These are phyloP conservation scores for Fusarium aywerte DNA, from an alignment of 2,329 filamentous ascomycete species.

Conservation along the genomic window DNA sequence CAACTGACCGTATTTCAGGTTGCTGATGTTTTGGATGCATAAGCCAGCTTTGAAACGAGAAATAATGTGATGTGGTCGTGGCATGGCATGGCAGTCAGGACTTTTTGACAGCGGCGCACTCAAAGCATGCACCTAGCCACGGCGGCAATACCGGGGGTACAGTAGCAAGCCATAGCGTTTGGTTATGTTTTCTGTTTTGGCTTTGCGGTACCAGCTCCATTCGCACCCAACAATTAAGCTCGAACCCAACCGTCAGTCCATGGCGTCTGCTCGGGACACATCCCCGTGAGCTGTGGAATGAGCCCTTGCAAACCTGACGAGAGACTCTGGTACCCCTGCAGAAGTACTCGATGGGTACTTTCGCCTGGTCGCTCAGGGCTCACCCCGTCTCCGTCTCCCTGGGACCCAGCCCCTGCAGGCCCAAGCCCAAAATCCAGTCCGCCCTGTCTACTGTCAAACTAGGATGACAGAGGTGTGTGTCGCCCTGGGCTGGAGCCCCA, in stretches of 20 bases:
- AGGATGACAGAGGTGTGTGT: conserved; percentile 37
- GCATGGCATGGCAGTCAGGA: conserved; percentile 6
- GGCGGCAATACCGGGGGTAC: conserved; percentile 45
- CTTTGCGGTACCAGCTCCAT: conserved; percentile 18
- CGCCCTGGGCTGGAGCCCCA: conserved; percentile 42
- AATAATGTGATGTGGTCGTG: conserved; percentile 19
- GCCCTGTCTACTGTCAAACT: conserved; percentile 48
- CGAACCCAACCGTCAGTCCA: conserved; percentile 46
- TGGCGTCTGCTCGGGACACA: conserved; percentile 43
- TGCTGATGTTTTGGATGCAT: conserved; percentile 30
- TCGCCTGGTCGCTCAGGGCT: conserved; percentile 14
- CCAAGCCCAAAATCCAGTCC: conserved; percentile 39
- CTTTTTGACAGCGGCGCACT: conserved; percentile 18
- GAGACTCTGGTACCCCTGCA: conserved; percentile 31
- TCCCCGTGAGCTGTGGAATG: conserved; percentile 36
- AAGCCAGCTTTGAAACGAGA: conserved; percentile 27
- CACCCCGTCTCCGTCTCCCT: conserved; percentile 34
- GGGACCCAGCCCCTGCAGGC: conserved; percentile 31
- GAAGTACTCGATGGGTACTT: conserved; percentile 44
- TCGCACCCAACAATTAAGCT: conserved; percentile 48
- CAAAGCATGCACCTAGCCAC: conserved; percentile 40
- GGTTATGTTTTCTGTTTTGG: conserved; percentile 1
- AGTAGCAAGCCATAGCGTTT: conserved; percentile 3
- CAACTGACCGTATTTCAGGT: conserved; percentile 33
- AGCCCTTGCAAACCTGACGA: conserved; percentile 34